phyloP scores from a whole-genome alignment of 1,284 basidiomycete species.

The Sporisorium exsertum region DNA sequence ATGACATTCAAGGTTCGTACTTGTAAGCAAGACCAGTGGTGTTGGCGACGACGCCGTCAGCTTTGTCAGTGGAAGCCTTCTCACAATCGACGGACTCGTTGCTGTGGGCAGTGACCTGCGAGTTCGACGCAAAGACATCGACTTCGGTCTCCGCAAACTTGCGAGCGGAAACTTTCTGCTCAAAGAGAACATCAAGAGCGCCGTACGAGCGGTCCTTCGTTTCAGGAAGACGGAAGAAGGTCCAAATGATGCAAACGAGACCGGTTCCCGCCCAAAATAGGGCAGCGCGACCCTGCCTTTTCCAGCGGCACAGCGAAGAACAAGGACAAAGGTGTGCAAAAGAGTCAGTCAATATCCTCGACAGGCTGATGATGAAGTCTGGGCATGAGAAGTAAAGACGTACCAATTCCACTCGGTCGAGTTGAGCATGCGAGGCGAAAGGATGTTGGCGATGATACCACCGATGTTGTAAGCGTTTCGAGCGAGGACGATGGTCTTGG shows the following conservation, averaged over 20 bases:
- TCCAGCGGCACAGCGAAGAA: no score
- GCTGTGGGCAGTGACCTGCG: conserved; percentile 15
- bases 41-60: conserved; percentile 34
- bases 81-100: conserved; percentile 24
- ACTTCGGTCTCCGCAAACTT: conserved; percentile 69
- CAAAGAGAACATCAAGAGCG: conserved; percentile 71
- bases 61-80: conserved; percentile 39
- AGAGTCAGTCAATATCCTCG: no score
- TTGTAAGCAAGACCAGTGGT: conserved; percentile 44
- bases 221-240: conserved; percentile 69
- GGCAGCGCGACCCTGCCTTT: no score
- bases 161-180: conserved; percentile 66
- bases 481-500: conserved; percentile 73
- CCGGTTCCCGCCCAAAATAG: conserved; percentile 70
- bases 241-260: conserved; percentile 70
- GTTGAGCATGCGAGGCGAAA: conserved; percentile 71
- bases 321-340: no score
- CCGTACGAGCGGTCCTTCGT: conserved; percentile 70
- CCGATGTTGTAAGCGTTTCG: conserved; percentile 71
- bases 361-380: no score
- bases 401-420: conserved; percentile 71
- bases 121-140: conserved; percentile 54
- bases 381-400: no score
- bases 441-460: conserved; percentile 69
- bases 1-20: no score